Evolutionary conservation across 306 rosid species (phyloP), one percentile per base, ranked within the genome.

Genomic region (Trifolium dubium): DNA sequence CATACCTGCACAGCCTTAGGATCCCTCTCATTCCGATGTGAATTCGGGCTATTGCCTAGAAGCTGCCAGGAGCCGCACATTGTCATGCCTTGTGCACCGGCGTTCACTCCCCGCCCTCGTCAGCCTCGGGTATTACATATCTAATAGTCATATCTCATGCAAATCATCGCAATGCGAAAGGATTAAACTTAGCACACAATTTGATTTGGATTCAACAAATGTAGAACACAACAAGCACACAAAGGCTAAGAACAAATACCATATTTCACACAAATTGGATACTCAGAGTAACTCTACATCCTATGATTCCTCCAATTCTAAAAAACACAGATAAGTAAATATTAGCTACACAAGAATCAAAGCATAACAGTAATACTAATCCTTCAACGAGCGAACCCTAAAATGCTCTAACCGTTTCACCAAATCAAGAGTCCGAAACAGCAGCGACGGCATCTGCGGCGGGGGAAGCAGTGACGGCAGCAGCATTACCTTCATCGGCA

Each of bases 351-450:
- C 64, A 18, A 30, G 43, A 51, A 64, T 51, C 19, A 53, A 63
- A 69, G n/a, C 72, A 23, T 32, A 67, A 32, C 35, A 34, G 47
- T 3, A 55, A 39, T 8, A 28, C 35, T 2, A 56, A 71, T 17
- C 35, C 13, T 40, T 32, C 51, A 51, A 40, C 11, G 5, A 65
- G n/a, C 44, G 35, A 67, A 80, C 79, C 83, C 82, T 72, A 75
- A 81, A 63, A 77, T 23, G 56, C 46, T 80, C 10, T 56, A 66
- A 47, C 69, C 30, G 15, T 46, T 37, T 17, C 18, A 73, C 4
- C 59, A 40, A 40, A 82, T 85, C 76, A 84, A 65, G 85, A 71
- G 10, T 83, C 85, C 5, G 69, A 64, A 67, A 61, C n/a, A n/a
- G n/a, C 72, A 13, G 23, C 50, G 2, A 80, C 34, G 1, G 81